phyloP scores from a whole-genome alignment of 345 rosid genomes.

The Moringa oleifera region DNA sequence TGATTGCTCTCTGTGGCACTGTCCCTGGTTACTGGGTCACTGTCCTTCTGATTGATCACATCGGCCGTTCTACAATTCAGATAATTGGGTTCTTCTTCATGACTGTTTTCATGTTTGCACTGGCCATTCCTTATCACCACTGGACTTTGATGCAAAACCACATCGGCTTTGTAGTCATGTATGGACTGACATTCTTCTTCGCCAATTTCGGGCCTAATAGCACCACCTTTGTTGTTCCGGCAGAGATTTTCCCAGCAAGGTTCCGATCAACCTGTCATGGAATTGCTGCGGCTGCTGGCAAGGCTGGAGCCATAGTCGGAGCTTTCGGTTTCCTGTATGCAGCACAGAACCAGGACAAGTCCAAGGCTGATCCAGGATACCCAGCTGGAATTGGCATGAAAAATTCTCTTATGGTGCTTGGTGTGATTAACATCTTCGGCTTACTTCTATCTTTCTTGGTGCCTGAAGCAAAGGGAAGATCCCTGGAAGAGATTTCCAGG shows the following conservation, averaged over 20 bases:
- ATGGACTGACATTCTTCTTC: not conserved
- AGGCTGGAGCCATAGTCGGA: not conserved
- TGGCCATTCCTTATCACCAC: not conserved
- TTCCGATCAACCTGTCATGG: conserved; percentile 19
- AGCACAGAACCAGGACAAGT: conserved; percentile 20
- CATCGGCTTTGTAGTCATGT: not conserved
- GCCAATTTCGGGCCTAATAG: no score
- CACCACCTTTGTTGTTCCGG: no score
- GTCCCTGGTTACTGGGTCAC: not conserved
- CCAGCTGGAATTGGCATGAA: conserved; percentile 19
- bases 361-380: conserved; percentile 14
- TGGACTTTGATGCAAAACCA: not conserved
- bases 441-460: conserved; percentile 30
- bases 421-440: conserved; percentile 24
- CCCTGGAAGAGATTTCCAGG: no score
- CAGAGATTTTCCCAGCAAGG: conserved; percentile 5
- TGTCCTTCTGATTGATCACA: not conserved
- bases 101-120: conserved; percentile 1
- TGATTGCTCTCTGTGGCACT: not conserved
- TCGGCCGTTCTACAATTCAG: not conserved
- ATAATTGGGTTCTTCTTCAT: not conserved
- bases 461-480: no score
- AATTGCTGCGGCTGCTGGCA: not conserved
- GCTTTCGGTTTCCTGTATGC: conserved; percentile 25
- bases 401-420: conserved; percentile 14